Percentiles rank a stretch among this genome's conserved stretches.
phyloP scores from a whole-genome alignment of 768 basidiomycete genomes.

The Crepidotus variabilis region DNA sequence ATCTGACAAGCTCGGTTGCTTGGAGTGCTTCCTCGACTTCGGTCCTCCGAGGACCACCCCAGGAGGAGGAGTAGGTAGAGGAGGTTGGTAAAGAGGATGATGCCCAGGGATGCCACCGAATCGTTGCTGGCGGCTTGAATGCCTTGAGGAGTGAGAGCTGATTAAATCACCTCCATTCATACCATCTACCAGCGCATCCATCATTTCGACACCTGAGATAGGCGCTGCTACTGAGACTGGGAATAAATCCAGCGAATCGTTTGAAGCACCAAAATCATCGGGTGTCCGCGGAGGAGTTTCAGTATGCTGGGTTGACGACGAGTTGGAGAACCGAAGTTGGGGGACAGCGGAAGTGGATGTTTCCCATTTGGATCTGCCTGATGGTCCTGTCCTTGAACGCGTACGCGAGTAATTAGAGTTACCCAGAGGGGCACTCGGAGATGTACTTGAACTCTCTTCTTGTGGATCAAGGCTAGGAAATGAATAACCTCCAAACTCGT shows the following conservation, averaged over 20 bases:
- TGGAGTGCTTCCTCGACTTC: constrained; percentile 31
- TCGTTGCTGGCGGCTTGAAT: constrained; percentile 42
- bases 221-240: constrained; percentile 75
- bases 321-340: constrained; percentile 59
- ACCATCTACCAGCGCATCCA: constrained; percentile 86
- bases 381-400: constrained; percentile 59
- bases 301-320: constrained; percentile 61
- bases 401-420: constrained; percentile 34
- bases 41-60: constrained; percentile 65
- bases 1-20: constrained; percentile 27
- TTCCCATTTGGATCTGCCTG: constrained; percentile 42
- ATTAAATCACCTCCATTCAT: constrained; percentile 78
- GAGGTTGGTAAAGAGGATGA: constrained; percentile 79
- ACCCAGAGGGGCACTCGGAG: constrained; percentile 20
- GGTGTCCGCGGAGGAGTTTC: constrained; percentile 76
- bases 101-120: constrained; percentile 51
- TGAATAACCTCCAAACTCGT: constrained; percentile 18
- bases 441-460: constrained; percentile 23
- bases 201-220: constrained; percentile 74
- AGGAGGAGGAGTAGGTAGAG: constrained; percentile 79
- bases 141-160: constrained; percentile 26
- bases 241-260: constrained; percentile 46
- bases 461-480: constrained; percentile 38
- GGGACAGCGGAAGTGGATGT: constrained; percentile 37
- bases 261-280: constrained; percentile 37